phyloP scores from a whole-genome alignment of 108 stramenopile species.

The Mediolabrus comicus region DNA sequence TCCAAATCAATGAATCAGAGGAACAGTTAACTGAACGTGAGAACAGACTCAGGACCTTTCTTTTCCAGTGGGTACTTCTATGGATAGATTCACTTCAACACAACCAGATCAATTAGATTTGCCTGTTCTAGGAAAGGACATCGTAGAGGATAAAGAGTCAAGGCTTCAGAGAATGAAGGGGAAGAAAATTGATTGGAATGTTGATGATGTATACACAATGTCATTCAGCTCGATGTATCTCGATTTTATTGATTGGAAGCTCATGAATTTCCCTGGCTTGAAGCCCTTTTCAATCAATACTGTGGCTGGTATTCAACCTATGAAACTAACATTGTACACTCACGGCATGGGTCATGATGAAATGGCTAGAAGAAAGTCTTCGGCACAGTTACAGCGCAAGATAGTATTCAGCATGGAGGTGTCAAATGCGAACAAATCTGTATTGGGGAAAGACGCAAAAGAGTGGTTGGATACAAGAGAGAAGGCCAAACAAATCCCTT shows the following conservation, averaged over 20 bases:
- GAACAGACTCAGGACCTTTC: slow-evolving; percentile 79
- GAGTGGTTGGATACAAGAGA: not conserved
- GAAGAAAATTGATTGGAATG: slow-evolving; percentile 61
- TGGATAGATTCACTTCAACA: slow-evolving; percentile 87
- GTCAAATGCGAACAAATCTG: slow-evolving; percentile 18
- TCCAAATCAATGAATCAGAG: too few relatives aligned
- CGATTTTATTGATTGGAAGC: slow-evolving; percentile 80
- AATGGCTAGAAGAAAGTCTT: slow-evolving; percentile 21
- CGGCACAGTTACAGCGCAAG: slow-evolving; percentile 38
- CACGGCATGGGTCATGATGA: slow-evolving; percentile 26
- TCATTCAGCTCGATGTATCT: slow-evolving; percentile 79
- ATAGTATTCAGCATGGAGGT: slow-evolving; percentile 48
- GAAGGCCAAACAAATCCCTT: not conserved
- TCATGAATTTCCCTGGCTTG: slow-evolving; percentile 83
- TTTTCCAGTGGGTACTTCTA: slow-evolving; percentile 77
- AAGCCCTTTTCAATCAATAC: slow-evolving; percentile 45
- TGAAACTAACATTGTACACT: slow-evolving; percentile 63
- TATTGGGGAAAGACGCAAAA: not conserved
- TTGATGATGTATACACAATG: slow-evolving; percentile 83
- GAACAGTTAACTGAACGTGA: slow-evolving; percentile 85
- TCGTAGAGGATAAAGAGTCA: slow-evolving; percentile 71
- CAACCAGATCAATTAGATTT: slow-evolving; percentile 59
- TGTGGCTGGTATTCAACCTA: not conserved
- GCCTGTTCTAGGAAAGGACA: slow-evolving; percentile 72
- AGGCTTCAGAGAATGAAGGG: slow-evolving; percentile 67